Evolutionary conservation across 768 basidiomycete genomes (phyloP), one percentile per base, ranked within the genome.

Genomic region (Filobasidium floriforme): DNA sequence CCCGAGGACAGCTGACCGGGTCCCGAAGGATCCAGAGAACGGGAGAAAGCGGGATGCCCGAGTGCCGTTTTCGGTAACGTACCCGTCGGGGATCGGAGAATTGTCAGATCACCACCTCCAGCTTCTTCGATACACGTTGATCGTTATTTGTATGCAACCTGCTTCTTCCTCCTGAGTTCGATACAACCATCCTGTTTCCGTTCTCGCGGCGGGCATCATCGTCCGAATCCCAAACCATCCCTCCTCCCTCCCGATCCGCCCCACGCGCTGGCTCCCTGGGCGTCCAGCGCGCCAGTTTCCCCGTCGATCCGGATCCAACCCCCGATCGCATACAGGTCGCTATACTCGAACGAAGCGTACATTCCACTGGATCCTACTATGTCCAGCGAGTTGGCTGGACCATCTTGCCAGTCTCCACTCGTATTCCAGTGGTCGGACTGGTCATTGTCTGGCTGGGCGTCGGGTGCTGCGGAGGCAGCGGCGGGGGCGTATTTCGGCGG

Each of bases 311-410:
- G 69, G 5, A 77, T 49, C 76, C 76, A 77, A 18, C 68, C 66
- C 26, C 68, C 62, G 22, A 77, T 46, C 0, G 49, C 68, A 41
- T 75, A 70, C 5, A 77, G 52, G 67, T 77, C 76, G 32, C 74
- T 75, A 41, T 73, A 76, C 0, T 73, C 75, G 6, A 77, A 64
- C 12, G 69, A 71, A 6, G 66, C 74, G 67, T 77, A 77, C 73
- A 73, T 77, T 46, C 76, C 76, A 41, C 68, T 66, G 7, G 74
- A 70, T 11, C 76, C 76, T 5, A 76, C 76, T 5, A 76, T 60
- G 55, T 71, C 72, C 7, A 68, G 62, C 24, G 72, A 63, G 5
- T 59, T 29, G 0, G 32, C 57, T 10, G 62, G 59, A 1, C 76
- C 76, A 65, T 77, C 75, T 52, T 0, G 14, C 24, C 18, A 57